Percentiles rank a stretch among this genome's conserved stretches.
Evolutionary conservation across 2,329 filamentous ascomycete species (phyloP).

Genomic region (Leptographium wingfieldii): DNA sequence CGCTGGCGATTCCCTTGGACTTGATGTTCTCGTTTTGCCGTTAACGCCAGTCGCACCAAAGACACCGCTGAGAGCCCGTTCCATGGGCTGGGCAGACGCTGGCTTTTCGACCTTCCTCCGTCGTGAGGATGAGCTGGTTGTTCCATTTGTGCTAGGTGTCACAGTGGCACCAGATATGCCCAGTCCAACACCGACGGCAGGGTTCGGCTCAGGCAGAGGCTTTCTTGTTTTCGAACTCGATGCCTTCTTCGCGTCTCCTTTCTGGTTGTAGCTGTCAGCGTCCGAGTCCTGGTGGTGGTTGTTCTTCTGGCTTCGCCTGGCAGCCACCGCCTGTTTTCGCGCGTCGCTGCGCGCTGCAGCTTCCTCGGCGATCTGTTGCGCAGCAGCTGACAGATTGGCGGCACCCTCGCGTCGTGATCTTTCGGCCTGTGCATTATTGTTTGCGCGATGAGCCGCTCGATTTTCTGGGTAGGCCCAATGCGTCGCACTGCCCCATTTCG

Average conservation of each 20-base stretch:
- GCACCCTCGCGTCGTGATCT: conserved; percentile 68
- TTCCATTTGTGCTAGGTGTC: conserved; percentile 32
- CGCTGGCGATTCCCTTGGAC: conserved; percentile 55
- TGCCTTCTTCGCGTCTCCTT: conserved; percentile 48
- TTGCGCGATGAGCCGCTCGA: conserved; percentile 45
- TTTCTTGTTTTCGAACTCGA: conserved; percentile 51
- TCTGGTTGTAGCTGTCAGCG: conserved; percentile 54
- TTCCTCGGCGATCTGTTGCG: conserved; percentile 68
- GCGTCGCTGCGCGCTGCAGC: conserved; percentile 74
- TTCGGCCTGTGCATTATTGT: conserved; percentile 50
- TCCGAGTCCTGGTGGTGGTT: conserved; percentile 51
- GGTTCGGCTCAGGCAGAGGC: conserved; percentile 15
- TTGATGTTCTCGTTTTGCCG: conserved; percentile 47
- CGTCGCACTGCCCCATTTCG: conserved; percentile 77
- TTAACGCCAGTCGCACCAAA: conserved; percentile 26
- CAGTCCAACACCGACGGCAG: conserved; percentile 35
- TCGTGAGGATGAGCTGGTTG: conserved; percentile 42
- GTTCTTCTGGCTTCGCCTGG: conserved; percentile 56
- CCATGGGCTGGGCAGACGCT: conserved; percentile 40
- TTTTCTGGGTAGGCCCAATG: conserved; percentile 96
- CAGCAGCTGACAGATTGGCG: conserved; percentile 63
- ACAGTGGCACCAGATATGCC: conserved; percentile 48
- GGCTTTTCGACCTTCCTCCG: conserved; percentile 65
- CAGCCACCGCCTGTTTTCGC: conserved; percentile 67
- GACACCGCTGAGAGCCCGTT: conserved; percentile 54